A percentile compares a stretch with the other conserved stretches of the same genome.
Conservation (phyloP, 192 early-diverging fungal genomes). For the Chytriomyces sp. region DNA sequence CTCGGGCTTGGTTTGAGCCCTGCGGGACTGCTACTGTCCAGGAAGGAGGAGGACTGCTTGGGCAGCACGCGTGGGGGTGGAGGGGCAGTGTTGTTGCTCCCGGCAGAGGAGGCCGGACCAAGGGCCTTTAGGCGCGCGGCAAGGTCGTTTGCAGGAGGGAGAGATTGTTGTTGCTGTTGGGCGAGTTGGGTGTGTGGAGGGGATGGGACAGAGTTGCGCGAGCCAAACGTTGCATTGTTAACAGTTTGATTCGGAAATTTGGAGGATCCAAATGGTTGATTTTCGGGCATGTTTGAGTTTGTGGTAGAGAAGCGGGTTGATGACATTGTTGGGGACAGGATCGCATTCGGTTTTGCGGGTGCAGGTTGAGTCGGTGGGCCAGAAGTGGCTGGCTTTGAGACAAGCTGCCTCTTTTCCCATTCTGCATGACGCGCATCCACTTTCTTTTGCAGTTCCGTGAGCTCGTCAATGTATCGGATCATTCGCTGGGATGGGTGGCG, state of each 20-base stretch:
- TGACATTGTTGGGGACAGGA: background rate
- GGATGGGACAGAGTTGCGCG: no score
- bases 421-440: slow-evolving; percentile 26
- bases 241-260: no score
- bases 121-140: slow-evolving; percentile 1
- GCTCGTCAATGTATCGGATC: slow-evolving; percentile 2
- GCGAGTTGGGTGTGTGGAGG: background rate
- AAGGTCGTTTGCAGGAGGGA: background rate
- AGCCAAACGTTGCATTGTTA: no score
- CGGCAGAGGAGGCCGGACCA: background rate
- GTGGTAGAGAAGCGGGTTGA: background rate
- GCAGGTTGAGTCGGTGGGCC: background rate
- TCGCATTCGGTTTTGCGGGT: background rate
- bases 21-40: background rate
- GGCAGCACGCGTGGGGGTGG: background rate
- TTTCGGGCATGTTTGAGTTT: no score
- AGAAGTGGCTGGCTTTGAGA: background rate
- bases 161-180: background rate
- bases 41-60: slow-evolving; percentile 7
- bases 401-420: background rate
- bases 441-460: slow-evolving; percentile 36
- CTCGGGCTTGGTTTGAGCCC: background rate
- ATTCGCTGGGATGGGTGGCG: slow-evolving; percentile 20
- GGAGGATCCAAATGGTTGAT: no score
- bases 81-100: background rate